phyloP scores from a whole-genome alignment of 2,329 filamentous ascomycete species.

The Claviceps quebecensis region DNA sequence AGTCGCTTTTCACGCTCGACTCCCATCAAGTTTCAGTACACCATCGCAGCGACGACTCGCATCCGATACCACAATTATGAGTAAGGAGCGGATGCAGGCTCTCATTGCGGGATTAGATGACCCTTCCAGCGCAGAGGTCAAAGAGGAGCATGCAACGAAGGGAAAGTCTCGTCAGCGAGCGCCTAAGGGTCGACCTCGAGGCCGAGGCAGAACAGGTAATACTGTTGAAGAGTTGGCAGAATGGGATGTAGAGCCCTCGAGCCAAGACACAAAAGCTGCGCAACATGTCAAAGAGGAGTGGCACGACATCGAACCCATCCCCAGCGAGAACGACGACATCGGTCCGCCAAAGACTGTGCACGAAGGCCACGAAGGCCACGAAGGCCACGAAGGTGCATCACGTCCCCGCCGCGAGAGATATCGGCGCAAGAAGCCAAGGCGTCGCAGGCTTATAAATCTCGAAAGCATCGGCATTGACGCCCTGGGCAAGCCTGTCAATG shows the following conservation, averaged over 20 bases:
- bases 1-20: constrained; percentile 1
- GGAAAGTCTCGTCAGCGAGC: not conserved
- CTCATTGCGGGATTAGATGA: constrained; percentile 10
- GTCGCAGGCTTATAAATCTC: constrained; percentile 16
- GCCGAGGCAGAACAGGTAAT: not conserved
- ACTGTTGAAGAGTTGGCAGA: constrained; percentile 4
- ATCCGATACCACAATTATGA: constrained; percentile 11
- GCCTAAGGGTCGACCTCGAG: constrained; percentile 1
- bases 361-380: not conserved
- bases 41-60: constrained; percentile 10
- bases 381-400: not conserved
- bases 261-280: not conserved
- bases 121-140: not conserved
- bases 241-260: constrained; percentile 5
- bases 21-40: constrained; percentile 5
- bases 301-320: not conserved
- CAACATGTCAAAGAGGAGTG: not conserved
- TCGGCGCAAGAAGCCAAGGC: constrained; percentile 5
- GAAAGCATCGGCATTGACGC: constrained; percentile 18
- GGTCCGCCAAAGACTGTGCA: not conserved
- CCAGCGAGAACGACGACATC: not conserved
- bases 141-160: not conserved
- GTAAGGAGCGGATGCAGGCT: constrained; percentile 13
- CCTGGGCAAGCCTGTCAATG: constrained; percentile 24
- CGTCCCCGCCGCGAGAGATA: not conserved